Conservation (phyloP, 768 basidiomycete species). For the Lanmaoa pseudosensibilis region DNA sequence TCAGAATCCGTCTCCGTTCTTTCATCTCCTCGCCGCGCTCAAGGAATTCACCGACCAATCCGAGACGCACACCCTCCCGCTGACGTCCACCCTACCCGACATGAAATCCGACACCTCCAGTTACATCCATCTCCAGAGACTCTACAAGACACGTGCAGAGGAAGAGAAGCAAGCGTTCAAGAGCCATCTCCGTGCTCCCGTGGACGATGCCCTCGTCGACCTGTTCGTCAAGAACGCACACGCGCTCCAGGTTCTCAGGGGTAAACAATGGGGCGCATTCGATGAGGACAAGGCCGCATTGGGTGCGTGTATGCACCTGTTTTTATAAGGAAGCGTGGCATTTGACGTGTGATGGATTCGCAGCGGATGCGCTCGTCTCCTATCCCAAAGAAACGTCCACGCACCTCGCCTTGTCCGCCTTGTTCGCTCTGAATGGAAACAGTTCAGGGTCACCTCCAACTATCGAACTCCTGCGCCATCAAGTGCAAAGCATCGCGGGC, state of each 20-base stretch:
- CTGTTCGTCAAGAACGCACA: constrained; percentile 81
- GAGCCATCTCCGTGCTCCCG: constrained; percentile 43
- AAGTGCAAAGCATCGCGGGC: constrained; percentile 53
- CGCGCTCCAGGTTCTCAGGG: constrained; percentile 63
- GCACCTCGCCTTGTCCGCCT: constrained; percentile 73
- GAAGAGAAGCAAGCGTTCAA: constrained; percentile 63
- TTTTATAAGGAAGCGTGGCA: background rate
- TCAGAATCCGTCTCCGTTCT: constrained; percentile 65
- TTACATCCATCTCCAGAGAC: constrained; percentile 81
- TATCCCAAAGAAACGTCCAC: constrained; percentile 60
- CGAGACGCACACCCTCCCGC: constrained; percentile 64
- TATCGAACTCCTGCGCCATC: constrained; percentile 50
- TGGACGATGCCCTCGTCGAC: constrained; percentile 59
- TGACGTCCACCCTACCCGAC: constrained; percentile 88
- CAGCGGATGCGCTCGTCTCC: constrained; percentile 43
- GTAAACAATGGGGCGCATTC: constrained; percentile 59
- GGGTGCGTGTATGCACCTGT: constrained; percentile 36
- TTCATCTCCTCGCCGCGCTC: constrained; percentile 75
- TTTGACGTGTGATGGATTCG: constrained; percentile 1
- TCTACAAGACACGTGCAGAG: constrained; percentile 79
- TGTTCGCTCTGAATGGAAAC: constrained; percentile 36
- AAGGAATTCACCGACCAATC: constrained; percentile 57
- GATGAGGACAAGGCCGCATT: constrained; percentile 50
- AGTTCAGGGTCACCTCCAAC: constrained; percentile 40
- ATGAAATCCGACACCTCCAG: constrained; percentile 89